Evolutionary conservation across 2,329 filamentous ascomycete genomes (phyloP).

Genomic region (Arachnomyces sp.): DNA sequence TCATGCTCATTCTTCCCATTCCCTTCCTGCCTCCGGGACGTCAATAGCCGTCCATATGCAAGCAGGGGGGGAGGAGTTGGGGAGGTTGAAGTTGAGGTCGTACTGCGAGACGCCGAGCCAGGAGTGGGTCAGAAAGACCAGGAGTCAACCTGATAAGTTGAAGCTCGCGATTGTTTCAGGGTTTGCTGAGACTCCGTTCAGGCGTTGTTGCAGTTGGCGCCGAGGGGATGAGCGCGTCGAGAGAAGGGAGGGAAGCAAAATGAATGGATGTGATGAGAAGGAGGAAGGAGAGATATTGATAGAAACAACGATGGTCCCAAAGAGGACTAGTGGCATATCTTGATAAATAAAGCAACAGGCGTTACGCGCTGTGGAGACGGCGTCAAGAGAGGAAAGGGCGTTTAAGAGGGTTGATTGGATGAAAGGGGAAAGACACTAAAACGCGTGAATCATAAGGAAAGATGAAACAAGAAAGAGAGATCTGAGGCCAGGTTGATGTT

Average conservation of each 20-base stretch:
- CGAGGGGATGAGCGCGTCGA: not conserved
- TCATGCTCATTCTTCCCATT: conserved; percentile 1
- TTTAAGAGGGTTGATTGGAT: no score
- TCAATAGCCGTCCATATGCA: no score
- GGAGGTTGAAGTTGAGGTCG: conserved; percentile 4
- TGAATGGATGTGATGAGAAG: not conserved
- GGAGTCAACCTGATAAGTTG: conserved; percentile 8
- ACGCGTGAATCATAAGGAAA: no score
- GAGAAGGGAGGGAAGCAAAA: not conserved
- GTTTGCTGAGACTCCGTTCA: not conserved
- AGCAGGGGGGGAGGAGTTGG: no score
- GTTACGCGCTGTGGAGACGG: no score
- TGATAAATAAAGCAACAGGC: no score
- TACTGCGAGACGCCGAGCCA: not conserved
- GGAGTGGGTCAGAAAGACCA: conserved; percentile 3
- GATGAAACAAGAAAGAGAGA: no score
- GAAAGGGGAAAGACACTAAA: no score
- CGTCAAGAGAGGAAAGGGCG: no score
- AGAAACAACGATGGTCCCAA: no score
- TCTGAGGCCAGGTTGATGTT: no score
- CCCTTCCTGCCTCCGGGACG: not conserved
- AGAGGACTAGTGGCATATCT: no score
- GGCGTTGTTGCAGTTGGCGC: conserved; percentile 10
- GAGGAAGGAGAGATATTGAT: not conserved
- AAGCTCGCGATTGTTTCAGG: conserved; percentile 13